Evolutionary conservation across 129 eudicot species (phyloP), one percentile per base, ranked within the genome.

Genomic region (Helianthus tuberosus): DNA sequence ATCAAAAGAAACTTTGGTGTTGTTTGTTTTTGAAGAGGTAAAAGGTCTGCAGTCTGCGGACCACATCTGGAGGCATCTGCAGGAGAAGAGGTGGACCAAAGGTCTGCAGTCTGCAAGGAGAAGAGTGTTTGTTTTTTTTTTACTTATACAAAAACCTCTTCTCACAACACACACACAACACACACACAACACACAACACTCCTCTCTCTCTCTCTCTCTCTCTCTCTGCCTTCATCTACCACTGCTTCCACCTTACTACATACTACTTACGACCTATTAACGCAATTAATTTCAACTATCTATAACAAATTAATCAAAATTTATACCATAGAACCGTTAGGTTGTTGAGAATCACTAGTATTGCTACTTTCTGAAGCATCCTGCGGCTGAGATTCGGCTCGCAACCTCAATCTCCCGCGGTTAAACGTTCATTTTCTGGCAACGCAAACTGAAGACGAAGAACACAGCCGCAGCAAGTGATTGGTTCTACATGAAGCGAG

Each of bases 301-400:
- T 8, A 29, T 61, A 50, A 29, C 0, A 62, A 62, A 8, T 49
- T 39, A 38, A 14, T 50, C n/a, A 12, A 69, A 5, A 17, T 14
- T 14, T 3, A 17, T 88, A 93, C 98, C 96, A 84, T 62, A 4
- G 91, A 80, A 57, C 88, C 98, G 54, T 90, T 93, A 11, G 93
- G 79, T 68, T 85, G 77, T 64, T 86, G 87, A n/a, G 93, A 79
- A 64, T 92, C 91, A 66, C 77, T 69, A 53, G 64, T 51, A 43
- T 46, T 64, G 44, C 48, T 76, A 49, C 50, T 64, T n/a, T n/a
- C n/a, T 12, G 86, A 64, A 36, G 82, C 72, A 71, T 87, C 87
- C 23, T 72, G 66, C 32, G 66, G 77, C 27, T 78, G 77, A 53
- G 89, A 80, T 51, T 81, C 84, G 69, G 92, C 90, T 86, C 88